Conservation (phyloP, 2,329 filamentous ascomycete species). For the Ophiostoma tasmaniense region DNA sequence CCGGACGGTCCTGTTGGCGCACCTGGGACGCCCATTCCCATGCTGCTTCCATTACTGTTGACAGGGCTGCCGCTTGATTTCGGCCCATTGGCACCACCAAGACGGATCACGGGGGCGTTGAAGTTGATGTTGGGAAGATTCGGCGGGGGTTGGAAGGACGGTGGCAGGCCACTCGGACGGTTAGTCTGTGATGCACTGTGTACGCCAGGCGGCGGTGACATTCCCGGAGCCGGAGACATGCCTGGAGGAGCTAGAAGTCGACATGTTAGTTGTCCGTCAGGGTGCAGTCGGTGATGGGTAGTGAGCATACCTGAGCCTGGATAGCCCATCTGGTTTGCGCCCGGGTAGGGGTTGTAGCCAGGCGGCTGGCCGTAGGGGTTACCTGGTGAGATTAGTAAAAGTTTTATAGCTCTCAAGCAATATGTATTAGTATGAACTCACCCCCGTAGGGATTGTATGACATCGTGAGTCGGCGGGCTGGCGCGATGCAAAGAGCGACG, state of each 20-base stretch:
- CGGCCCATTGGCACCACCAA: conserved; percentile 59
- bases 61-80: not conserved
- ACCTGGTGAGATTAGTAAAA: not conserved
- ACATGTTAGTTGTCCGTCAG: not conserved
- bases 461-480: conserved; percentile 31
- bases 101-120: conserved; percentile 87
- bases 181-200: conserved; percentile 62
- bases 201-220: conserved; percentile 68
- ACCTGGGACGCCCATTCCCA: not conserved
- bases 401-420: not conserved
- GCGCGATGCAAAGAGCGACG: not conserved
- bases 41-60: not conserved
- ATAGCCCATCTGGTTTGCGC: conserved; percentile 49
- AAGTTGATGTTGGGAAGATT: conserved; percentile 99
- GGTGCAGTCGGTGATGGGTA: not conserved
- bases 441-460: conserved; percentile 55
- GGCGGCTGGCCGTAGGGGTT: conserved; percentile 67
- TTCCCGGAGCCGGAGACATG: conserved; percentile 72
- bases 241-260: conserved; percentile 56
- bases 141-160: conserved; percentile 77
- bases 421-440: conserved; percentile 21
- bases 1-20: conserved; percentile 12
- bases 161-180: conserved; percentile 70
- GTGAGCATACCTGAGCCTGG: conserved; percentile 50
- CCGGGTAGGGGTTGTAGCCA: conserved; percentile 62